Conservation (phyloP, 768 basidiomycete genomes). For the Phanerodontia chrysosporium region DNA sequence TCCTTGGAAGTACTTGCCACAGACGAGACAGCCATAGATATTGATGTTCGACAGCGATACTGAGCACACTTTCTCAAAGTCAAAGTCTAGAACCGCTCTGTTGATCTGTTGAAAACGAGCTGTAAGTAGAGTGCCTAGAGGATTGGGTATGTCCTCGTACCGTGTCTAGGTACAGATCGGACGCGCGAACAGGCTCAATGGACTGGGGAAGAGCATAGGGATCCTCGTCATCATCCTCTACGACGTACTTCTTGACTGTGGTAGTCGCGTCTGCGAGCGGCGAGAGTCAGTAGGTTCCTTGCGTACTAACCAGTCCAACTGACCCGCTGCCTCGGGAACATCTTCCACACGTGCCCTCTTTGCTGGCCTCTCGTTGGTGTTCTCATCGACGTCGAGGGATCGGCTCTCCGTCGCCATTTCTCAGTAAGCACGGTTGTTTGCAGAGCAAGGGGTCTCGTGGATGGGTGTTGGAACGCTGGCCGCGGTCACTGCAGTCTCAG, state of each 20-base stretch:
- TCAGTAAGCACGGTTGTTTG: background rate
- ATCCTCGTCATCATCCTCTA: constrained; percentile 21
- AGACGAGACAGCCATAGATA: constrained; percentile 94
- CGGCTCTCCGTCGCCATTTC: background rate
- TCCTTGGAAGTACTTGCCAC: constrained; percentile 98
- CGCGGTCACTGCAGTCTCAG: background rate
- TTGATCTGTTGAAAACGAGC: constrained; percentile 73
- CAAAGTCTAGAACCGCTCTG: constrained; percentile 88
- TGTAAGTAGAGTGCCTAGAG: background rate
- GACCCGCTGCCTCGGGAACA: background rate
- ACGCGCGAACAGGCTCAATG: constrained; percentile 39
- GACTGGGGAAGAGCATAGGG: constrained; percentile 18
- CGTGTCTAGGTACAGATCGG: constrained; percentile 93
- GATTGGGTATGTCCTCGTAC: constrained; percentile 38
- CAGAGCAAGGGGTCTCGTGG: background rate
- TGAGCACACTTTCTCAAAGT: constrained; percentile 98
- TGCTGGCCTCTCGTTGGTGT: constrained; percentile 23
- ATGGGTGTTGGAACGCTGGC: background rate
- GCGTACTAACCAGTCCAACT: background rate
- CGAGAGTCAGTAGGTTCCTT: background rate
- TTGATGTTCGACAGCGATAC: constrained; percentile 96
- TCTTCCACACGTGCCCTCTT: constrained; percentile 27
- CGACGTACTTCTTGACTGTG: background rate
- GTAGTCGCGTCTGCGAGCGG: background rate
- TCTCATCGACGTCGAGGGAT: background rate